phyloP scores from a whole-genome alignment of 371 early-diverging fungal species.

The Mucor mucedo region DNA sequence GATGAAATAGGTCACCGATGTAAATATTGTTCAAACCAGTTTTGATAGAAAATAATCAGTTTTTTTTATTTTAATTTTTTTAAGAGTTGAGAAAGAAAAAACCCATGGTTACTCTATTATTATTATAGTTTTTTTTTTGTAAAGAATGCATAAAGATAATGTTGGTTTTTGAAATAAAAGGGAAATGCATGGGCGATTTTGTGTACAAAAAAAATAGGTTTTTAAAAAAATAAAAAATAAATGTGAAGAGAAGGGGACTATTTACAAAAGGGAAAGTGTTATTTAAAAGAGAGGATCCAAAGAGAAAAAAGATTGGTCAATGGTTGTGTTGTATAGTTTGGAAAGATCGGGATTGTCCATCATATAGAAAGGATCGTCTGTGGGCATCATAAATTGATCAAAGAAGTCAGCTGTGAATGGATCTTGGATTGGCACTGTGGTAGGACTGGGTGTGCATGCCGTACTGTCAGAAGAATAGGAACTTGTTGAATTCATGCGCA shows the following conservation, averaged over 20 bases:
- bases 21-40: no score
- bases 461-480: conserved; percentile 27
- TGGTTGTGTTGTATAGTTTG: conserved; percentile 24
- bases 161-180: neutral
- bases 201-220: conserved; percentile 2
- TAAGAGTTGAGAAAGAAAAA: neutral
- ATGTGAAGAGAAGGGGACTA: neutral
- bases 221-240: neutral
- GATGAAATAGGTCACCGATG: no score
- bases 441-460: conserved; percentile 44
- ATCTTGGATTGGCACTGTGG: conserved; percentile 16
- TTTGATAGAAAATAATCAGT: neutral
- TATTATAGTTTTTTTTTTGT: neutral
- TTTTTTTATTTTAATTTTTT: neutral
- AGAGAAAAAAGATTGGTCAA: conserved; percentile 23
- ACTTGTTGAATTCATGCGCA: conserved; percentile 14
- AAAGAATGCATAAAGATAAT: neutral
- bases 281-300: conserved; percentile 39
- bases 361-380: conserved; percentile 30
- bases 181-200: conserved; percentile 4
- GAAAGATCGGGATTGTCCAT: conserved; percentile 25
- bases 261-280: conserved; percentile 9
- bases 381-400: conserved; percentile 47
- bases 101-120: conserved; percentile 5
- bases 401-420: conserved; percentile 33